Base-by-base conservation (phyloP, 768 basidiomycete species). In the Termitomyces heimii region DNA sequence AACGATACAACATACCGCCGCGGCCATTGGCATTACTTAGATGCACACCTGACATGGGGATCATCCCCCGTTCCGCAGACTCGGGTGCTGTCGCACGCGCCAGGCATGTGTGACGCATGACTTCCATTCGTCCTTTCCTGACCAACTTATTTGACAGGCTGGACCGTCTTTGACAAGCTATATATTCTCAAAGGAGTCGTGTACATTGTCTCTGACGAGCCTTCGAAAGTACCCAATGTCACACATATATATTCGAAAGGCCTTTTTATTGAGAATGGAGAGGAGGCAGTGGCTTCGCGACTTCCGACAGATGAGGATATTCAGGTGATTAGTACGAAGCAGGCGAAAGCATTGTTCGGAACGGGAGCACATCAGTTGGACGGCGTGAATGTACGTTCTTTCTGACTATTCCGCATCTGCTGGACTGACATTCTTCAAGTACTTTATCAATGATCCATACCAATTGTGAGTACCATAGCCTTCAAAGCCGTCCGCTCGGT, bases 101-200 rank as follows among this genome's bases (percentile, higher is more conserved):
- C 89, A 68, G 91, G 91, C 88, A 58, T 60, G 74, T 68, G 45
- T 39, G 28, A 35, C 46, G 20, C 24, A 16, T 29, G 49, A 42
- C 24, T 34, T 26, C 53, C 7, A 26, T 43, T 20, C 53, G 49
- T 53, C 2, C 16, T 34, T 29, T 57, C 45, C 28, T 39, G 35
- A 51, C 18, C 16, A 39, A 20, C 54, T 51, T 26, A 40, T 32
- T 40, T 50, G 28, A 28, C 66, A 94, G 93, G 94, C 32, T 97
- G 92, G 94, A 92, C 93, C 1, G 84, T 94, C 52, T 86, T 94
- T 59, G 91, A 94, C 72, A 82, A 80, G 55, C 77, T 96, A 10
- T 96, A 91, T 67, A 71, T 93, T 55, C 74, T 84, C 63, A 91
- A 93, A 62, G 92, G 92, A 45, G 86, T 89, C 7, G 80, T 89